These are phyloP conservation scores for Pythium phragmiticola DNA, from an alignment of 352 stramenopile species.

Conservation along the genomic window DNA sequence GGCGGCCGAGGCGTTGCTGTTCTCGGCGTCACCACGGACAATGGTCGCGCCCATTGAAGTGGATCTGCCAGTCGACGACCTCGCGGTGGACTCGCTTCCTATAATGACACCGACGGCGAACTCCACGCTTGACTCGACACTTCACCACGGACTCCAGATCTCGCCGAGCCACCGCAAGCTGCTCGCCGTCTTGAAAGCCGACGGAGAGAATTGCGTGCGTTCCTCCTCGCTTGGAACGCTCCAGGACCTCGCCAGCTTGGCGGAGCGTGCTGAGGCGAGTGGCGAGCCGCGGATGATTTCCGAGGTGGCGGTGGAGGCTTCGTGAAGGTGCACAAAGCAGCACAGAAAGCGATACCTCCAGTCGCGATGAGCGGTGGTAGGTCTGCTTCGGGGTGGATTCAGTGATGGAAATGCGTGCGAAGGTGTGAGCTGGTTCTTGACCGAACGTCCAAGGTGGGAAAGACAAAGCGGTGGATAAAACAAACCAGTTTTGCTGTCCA, in stretches of 20 bases:
- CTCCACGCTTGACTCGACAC: constrained; percentile 21
- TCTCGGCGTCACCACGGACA: constrained; percentile 11
- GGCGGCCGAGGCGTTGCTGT: constrained; percentile 19
- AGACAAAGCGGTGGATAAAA: constrained; percentile 1
- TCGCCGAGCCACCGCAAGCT: constrained; percentile 57
- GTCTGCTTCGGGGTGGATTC: neutral
- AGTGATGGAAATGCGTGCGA: neutral
- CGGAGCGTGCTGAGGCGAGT: neutral
- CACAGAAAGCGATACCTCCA: neutral
- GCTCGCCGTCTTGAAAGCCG: constrained; percentile 32
- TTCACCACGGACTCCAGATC: constrained; percentile 29
- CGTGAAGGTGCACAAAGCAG: neutral
- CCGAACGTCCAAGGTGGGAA: neutral
- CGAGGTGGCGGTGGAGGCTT: neutral
- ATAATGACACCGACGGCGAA: constrained; percentile 36
- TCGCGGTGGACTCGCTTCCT: neutral
- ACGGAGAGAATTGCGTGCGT: constrained; percentile 31
- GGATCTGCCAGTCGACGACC: constrained; percentile 3
- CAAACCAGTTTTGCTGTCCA: constrained; percentile 12
- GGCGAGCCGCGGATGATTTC: neutral
- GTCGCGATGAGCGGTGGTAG: neutral
- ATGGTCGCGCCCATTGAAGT: constrained; percentile 14
- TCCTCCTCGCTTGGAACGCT: constrained; percentile 45
- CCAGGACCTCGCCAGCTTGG: constrained; percentile 25
- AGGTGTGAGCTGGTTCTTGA: neutral